These are phyloP conservation scores for Saccharomycopsis sp. DNA, from an alignment of 805 yeast genomes.

Conservation along the genomic window DNA sequence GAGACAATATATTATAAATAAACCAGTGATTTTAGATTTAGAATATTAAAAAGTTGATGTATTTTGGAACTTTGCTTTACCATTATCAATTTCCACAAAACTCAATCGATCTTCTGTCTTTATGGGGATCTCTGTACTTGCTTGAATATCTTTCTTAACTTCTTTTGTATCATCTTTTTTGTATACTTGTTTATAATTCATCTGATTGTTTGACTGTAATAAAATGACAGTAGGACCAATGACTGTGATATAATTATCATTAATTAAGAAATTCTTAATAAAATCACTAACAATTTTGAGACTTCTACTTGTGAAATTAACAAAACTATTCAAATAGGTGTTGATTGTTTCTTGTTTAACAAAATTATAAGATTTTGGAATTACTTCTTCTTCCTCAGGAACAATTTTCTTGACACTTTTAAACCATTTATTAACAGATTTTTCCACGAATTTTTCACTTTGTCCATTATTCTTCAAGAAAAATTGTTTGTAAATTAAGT, in stretches of 20 bases:
- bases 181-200: not conserved
- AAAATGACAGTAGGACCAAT: constrained; percentile 15
- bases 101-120: constrained; percentile 28
- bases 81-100: constrained; percentile 28
- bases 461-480: not conserved
- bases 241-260: constrained; percentile 7
- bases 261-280: not conserved
- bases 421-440: not conserved
- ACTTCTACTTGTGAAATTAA: too few species aligned
- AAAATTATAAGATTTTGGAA: not conserved
- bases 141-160: not conserved
- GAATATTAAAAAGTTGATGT: too few species aligned
- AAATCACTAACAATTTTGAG: not conserved
- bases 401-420: not conserved
- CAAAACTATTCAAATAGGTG: not conserved
- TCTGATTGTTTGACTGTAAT: constrained; percentile 1
- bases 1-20: too few species aligned
- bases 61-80: constrained; percentile 19
- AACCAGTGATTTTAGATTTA: too few species aligned
- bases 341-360: not conserved
- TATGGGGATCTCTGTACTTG: constrained; percentile 13
- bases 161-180: not conserved
- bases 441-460: not conserved
- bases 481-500: constrained; percentile 1
- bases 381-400: not conserved